Evolutionary conservation across 306 rosid species (phyloP).

Genomic region (Cucumis hystrix): DNA sequence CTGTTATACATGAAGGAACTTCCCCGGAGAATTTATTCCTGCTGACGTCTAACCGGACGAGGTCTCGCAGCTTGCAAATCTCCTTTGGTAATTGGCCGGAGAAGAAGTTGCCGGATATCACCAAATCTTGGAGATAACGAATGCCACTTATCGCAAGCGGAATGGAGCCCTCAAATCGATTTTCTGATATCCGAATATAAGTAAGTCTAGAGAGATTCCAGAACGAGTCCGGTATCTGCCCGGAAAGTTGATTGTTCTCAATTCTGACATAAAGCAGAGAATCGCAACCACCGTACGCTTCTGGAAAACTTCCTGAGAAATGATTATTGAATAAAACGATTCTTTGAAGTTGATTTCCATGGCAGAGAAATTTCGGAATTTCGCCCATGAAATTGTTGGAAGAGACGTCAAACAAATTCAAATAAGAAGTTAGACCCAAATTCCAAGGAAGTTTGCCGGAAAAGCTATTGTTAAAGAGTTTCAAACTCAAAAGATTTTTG

Average conservation of each 20-base stretch:
- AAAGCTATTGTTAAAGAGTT: conserved; percentile 68
- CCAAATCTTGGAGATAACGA: conserved; percentile 10
- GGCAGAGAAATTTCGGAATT: conserved; percentile 48
- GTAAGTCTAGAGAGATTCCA: conserved; percentile 42
- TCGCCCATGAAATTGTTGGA: conserved; percentile 46
- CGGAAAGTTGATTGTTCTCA: conserved; percentile 39
- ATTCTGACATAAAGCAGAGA: conserved; percentile 49
- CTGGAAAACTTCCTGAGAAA: conserved; percentile 43
- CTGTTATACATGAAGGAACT: conserved; percentile 45
- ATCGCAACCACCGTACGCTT: conserved; percentile 25
- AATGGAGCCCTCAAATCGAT: conserved; percentile 40
- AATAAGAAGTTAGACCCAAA: conserved; percentile 39
- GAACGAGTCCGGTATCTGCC: conserved; percentile 31
- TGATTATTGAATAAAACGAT: conserved; percentile 35
- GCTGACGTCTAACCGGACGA: conserved; percentile 31
- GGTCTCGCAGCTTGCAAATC: conserved; percentile 31
- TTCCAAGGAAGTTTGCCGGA: conserved; percentile 36
- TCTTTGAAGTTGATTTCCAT: conserved; percentile 24
- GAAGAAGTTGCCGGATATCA: conserved; percentile 30
- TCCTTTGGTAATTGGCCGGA: conserved; percentile 35
- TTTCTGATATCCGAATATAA: conserved; percentile 24
- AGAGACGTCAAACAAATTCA: conserved; percentile 52
- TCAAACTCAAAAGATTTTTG: conserved; percentile 24
- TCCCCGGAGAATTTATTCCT: conserved; percentile 38
- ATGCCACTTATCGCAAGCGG: conserved; percentile 27